Percentiles rank a stretch among this genome's conserved stretches.
Conservation (phyloP, 2,329 filamentous ascomycete species). For the Eutypella sp. region DNA sequence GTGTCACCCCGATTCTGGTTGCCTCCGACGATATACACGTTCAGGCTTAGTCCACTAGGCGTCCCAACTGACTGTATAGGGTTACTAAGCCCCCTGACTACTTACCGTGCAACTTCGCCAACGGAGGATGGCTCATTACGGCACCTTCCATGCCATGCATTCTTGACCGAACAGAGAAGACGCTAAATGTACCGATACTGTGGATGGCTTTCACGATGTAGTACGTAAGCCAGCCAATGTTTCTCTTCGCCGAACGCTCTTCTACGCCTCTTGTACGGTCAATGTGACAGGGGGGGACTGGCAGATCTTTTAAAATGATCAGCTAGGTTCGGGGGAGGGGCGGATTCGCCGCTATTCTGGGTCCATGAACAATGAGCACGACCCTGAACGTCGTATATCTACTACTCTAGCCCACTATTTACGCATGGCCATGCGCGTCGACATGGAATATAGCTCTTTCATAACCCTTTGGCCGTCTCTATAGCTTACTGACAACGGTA, state of each 20-base stretch:
- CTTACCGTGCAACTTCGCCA: too few species aligned
- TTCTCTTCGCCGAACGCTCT: not conserved
- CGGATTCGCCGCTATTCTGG: not conserved
- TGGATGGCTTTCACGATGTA: not conserved
- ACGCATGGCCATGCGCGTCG: constrained; percentile 1
- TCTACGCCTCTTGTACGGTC: too few species aligned
- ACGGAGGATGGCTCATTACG: too few species aligned
- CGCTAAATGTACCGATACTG: not conserved
- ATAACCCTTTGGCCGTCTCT: too few species aligned
- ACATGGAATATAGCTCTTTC: not conserved
- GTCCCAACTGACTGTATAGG: too few species aligned
- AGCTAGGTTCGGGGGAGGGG: too few species aligned
- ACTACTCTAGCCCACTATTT: not conserved
- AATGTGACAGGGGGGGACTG: too few species aligned
- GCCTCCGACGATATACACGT: too few species aligned
- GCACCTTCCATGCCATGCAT: not conserved
- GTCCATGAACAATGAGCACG: not conserved
- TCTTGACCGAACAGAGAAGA: not conserved
- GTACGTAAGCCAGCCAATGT: not conserved
- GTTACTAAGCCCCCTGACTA: too few species aligned
- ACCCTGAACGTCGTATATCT: not conserved
- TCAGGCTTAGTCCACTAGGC: too few species aligned
- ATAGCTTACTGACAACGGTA: too few species aligned
- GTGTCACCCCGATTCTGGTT: too few species aligned
- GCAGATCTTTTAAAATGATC: not conserved